Conservation (phyloP, 176 grass and related monocot genomes). For the Echinochloa phyllopogon region DNA sequence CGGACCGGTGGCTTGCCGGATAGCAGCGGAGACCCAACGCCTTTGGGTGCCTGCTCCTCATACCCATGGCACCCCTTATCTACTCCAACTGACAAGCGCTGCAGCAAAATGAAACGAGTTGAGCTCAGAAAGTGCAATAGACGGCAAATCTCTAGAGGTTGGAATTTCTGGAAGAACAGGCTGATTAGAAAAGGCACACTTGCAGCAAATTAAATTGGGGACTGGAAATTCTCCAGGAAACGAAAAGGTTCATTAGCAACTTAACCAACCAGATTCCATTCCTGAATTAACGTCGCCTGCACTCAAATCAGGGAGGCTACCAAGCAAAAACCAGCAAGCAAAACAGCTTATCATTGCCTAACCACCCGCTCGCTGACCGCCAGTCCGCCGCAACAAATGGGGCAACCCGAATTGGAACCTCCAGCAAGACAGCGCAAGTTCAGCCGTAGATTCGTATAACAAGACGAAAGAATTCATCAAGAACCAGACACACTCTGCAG, state of each 20-base stretch:
- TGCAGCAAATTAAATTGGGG: neutral
- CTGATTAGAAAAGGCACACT: slow-evolving; percentile 12
- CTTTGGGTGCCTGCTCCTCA: slow-evolving; percentile 73
- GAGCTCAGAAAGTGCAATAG: neutral
- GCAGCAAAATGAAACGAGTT: slow-evolving; percentile 34
- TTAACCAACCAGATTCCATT: slow-evolving; percentile 30
- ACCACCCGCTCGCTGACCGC: neutral
- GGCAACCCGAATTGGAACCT: slow-evolving; percentile 4
- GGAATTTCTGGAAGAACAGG: slow-evolving; percentile 5
- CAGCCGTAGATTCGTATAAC: neutral
- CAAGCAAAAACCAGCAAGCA: slow-evolving; percentile 6
- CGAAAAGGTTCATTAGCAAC: neutral
- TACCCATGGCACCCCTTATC: slow-evolving; percentile 59
- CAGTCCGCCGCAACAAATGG: neutral
- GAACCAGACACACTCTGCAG: neutral
- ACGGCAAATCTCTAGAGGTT: neutral
- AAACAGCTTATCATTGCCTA: slow-evolving; percentile 27
- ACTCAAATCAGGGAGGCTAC: slow-evolving; percentile 1
- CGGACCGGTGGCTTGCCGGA: slow-evolving; percentile 48
- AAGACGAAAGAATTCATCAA: neutral
- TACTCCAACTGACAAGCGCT: slow-evolving; percentile 52
- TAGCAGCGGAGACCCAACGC: slow-evolving; percentile 60
- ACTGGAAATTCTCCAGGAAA: slow-evolving; percentile 1
- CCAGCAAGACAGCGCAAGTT: slow-evolving; percentile 20
- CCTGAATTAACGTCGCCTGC: neutral